These are phyloP conservation scores for Prunella vulgaris DNA, from an alignment of 257 asterid genomes.

Conservation along the genomic window DNA sequence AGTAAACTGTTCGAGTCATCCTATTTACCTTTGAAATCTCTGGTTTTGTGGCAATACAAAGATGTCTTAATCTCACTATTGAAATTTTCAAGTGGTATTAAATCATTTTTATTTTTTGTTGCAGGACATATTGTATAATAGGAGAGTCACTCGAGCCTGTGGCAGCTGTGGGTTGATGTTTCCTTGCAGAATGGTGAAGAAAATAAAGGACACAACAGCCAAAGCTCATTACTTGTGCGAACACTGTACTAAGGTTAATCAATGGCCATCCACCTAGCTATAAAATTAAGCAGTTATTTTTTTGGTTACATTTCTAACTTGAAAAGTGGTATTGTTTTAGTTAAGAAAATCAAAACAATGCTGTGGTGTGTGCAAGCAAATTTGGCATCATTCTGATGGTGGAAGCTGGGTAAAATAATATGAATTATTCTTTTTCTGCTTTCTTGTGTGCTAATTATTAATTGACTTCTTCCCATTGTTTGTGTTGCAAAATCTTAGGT, in stretches of 20 bases:
- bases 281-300: constrained; percentile 17
- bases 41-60: constrained; percentile 6
- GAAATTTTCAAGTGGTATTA: constrained; percentile 15
- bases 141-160: constrained; percentile 56
- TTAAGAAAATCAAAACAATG: constrained; percentile 72
- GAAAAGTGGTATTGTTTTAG: constrained; percentile 35
- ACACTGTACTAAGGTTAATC: constrained; percentile 77
- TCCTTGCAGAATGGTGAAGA: constrained; percentile 67
- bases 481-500: constrained; percentile 42
- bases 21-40: constrained; percentile 1
- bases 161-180: constrained; percentile 66
- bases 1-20: neutral
- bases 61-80: constrained; percentile 8
- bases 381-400: constrained; percentile 97
- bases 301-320: constrained; percentile 17
- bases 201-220: constrained; percentile 38
- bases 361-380: constrained; percentile 85
- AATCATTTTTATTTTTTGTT: constrained; percentile 15
- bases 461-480: neutral
- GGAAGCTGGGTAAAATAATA: constrained; percentile 81
- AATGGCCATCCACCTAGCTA: neutral
- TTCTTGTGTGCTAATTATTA: constrained; percentile 2
- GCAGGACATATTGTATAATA: constrained; percentile 47
- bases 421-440: constrained; percentile 8
- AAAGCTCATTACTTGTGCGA: constrained; percentile 55